Base-by-base conservation (phyloP, 1,284 basidiomycete genomes). In the Phellinidium pouzarii region DNA sequence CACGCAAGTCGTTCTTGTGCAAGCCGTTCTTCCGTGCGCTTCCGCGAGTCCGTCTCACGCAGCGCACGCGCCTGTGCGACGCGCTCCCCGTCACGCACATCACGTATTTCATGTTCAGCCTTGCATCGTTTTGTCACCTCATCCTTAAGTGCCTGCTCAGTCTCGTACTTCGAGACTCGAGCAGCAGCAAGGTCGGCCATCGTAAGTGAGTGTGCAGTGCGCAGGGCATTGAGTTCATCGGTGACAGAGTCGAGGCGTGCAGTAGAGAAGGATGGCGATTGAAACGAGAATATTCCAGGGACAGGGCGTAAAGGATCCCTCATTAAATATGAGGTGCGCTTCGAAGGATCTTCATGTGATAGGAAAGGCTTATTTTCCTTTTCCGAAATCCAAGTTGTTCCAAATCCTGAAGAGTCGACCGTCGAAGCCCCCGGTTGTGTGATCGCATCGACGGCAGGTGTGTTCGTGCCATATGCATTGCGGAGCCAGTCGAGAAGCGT, bases 401-500 rank as follows among this genome's bases (percentile, higher is more conserved):
- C 43, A 11, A 8, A 8, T 12, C 12, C 20, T 20, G 20, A 25
- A 29, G 43, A n/a, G 14, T 44, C 22, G 20, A 22, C 17, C 7
- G 27, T 25, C 12, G 14, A 29, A 8, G 19, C 11, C 27, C 41
- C 52, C n/a, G 52, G 29, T 42, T 43, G 52, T 17, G 46, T 37
- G 46, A 53, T 48, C 17, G 52, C 52, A 8, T 53, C 52, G 6
- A 53, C 29, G 19, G 26, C 36, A 38, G 50, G 43, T 12, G 45
- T 48, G 36, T 52, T 34, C 1, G 29, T 38, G 4, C 54, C 54
- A 26, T 56, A 56, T 1, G 50, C 40, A 8, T 56, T 34, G 23
- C 50, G 50, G 6, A 56, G 29, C 50, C 54, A 52, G 17, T 52
- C 54, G 29, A 56, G 45, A 17, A 50, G 23, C 3, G 31, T 22